Evolutionary conservation across 192 early-diverging fungal species (phyloP), one percentile per base, ranked within the genome.

Genomic region (Entophlyctis luteolus): DNA sequence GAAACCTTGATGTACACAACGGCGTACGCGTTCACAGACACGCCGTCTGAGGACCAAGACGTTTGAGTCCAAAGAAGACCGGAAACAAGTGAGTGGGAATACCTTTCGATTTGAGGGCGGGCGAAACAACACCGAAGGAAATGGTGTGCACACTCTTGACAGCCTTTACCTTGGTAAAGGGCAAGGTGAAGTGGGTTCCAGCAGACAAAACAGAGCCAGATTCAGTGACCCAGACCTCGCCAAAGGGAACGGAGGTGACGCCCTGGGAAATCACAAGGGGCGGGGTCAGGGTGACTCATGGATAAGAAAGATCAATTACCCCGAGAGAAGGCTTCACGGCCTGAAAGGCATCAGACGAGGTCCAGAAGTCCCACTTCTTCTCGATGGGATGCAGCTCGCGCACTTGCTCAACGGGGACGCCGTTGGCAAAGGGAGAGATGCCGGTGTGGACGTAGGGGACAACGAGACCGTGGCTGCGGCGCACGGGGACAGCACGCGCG

Each of bases 321-420:
- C 60, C 55, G 31, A 74, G 48, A 16, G 62, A 75, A 52, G 80
- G 80, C 70, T 68, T 74, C 18, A 48, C 46, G 39, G 55, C 63
- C 38, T 65, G 55, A 59, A 80, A 80, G 31, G 78, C 78, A 48
- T 77, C 75, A 36, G 71, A 74, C 39, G 81, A 78, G 25, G 81
- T 83, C 81, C 81, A 83, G 62, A 83, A 83, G 56, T 83, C 81
- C 81, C 81, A 83, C 45, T 75, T 72, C 72, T 79, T 77, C 62
- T 83, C 81, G 45, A 62, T 56, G 2, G 73, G 65, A 18, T 56
- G 54, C 23, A 83, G 68, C 59, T 75, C 78, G 58, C 81, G 78
- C 52, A 79, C 77, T 57, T 82, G 77, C 50, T 77, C 67, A 18
- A 59, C 71, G 47, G 81, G 81, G 16, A 82, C 67, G 35, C 81